Base-by-base conservation (phyloP, 2,329 filamentous ascomycete genomes). In the Ustulina deusta region DNA sequence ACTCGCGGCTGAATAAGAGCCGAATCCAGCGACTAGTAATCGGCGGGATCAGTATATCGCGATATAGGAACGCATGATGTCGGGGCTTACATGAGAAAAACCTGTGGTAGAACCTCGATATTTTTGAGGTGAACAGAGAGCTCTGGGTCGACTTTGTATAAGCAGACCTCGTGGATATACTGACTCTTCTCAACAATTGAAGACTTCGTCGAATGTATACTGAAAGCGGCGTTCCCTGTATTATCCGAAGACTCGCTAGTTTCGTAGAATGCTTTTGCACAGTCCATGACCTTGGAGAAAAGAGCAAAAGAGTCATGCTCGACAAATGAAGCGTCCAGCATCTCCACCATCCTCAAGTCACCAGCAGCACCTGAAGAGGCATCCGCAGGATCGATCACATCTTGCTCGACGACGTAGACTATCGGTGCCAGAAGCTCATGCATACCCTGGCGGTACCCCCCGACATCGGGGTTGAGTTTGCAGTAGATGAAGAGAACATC, bases 401-500 rank as follows among this genome's bases (percentile, higher is more conserved):
- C 96, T 73, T 90, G 86, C 73, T 94, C 89, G 6, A 98, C 83
- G 1, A 93, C 92, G 86, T 93, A 93, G 6, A 97, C 83, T 42
- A 99, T 89, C 0, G 96, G 94, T 0, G 96, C 96, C 15, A 98
- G 84, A 49, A 99, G 84, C 80, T 99, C 96, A 78, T 99, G 96
- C 95, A 99, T 99, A 11, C 96, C 96, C 81, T 99, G 96, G n/a
- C 96, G 89, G 78, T 99, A 99, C 20, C 89, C 94, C 17, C 93
- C 93, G 61, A 93, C 86, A 72, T 91, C 89, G 1, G 93, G 93
- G 76, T 98, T 93, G 61, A 97, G 86, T 79, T 97, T 98, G 82
- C 94, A 96, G 81, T 94, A 98, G 72, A 99, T 87, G 79, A 98
- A 99, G 38, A 99, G 84, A 36, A 97, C 90, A 76, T 99, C 93